These are phyloP conservation scores for Onygena corvina DNA, from an alignment of 2,329 filamentous ascomycete genomes.

Conservation along the genomic window DNA sequence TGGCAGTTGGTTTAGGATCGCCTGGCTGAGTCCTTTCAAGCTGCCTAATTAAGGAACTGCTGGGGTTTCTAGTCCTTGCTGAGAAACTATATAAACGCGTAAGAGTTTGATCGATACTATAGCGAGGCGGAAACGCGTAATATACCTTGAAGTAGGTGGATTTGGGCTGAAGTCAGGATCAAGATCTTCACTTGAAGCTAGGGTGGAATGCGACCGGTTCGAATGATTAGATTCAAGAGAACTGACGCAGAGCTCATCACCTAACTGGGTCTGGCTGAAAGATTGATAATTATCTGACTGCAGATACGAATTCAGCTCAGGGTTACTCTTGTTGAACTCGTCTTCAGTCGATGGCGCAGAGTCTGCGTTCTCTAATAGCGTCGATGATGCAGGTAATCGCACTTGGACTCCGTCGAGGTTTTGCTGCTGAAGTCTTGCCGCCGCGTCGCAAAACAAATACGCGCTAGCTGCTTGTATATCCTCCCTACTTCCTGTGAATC, in stretches of 20 bases:
- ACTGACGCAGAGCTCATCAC: neutral
- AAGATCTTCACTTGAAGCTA: neutral
- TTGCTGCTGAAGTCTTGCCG: slow-evolving; percentile 5
- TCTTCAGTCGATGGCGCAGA: neutral
- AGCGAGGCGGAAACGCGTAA: neutral
- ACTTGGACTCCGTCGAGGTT: neutral
- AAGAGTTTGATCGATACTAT: neutral
- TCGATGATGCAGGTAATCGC: neutral
- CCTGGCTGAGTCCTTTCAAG: neutral
- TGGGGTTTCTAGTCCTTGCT: too few species aligned
- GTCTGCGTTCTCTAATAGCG: neutral
- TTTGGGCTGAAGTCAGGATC: neutral
- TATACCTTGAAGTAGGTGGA: neutral
- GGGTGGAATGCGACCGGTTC: neutral
- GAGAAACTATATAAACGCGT: neutral
- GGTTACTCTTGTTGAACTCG: neutral
- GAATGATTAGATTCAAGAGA: slow-evolving; percentile 5
- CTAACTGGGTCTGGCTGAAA: neutral
- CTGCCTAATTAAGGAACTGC: too few species aligned
- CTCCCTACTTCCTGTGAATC: neutral
- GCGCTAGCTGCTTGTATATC: slow-evolving; percentile 1
- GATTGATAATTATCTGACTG: neutral
- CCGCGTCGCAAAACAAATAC: neutral
- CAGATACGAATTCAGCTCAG: neutral
- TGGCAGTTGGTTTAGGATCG: neutral